phyloP scores from a whole-genome alignment of 208 protist species.

The Wallacemonas sp. region DNA sequence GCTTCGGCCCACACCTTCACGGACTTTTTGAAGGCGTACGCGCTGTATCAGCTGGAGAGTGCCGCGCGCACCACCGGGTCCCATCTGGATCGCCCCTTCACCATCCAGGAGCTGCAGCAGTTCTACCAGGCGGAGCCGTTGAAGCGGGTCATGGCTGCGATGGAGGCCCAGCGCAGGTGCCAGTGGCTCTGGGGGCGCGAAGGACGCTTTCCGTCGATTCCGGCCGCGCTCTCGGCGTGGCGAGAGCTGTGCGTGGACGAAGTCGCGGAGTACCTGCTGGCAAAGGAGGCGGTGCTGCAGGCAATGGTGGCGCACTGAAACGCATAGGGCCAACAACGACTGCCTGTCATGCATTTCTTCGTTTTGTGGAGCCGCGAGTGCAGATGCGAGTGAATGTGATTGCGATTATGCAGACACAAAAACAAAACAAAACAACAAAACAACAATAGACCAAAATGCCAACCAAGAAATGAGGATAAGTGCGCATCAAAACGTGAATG shows the following conservation, averaged over 20 bases:
- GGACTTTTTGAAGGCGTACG: constrained; percentile 49
- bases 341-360: not conserved
- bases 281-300: not conserved
- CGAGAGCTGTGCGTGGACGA: constrained; percentile 38
- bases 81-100: not conserved
- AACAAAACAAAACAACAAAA: no score
- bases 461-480: no score
- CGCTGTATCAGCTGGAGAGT: constrained; percentile 15
- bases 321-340: not conserved
- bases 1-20: constrained; percentile 17
- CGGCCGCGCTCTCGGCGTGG: constrained; percentile 18
- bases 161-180: constrained; percentile 22
- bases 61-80: not conserved
- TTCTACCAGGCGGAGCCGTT: constrained; percentile 37
- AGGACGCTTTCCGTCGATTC: not conserved
- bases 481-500: no score
- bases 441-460: no score
- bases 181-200: constrained; percentile 9
- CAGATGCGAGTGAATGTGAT: no score
- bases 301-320: not conserved
- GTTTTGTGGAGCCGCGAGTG: no score
- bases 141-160: constrained; percentile 23
- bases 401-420: no score
- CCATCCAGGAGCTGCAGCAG: constrained; percentile 16
- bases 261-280: constrained; percentile 22